Base-by-base conservation (phyloP, 2,329 filamentous ascomycete species). In the Alternaria ventricosa region DNA sequence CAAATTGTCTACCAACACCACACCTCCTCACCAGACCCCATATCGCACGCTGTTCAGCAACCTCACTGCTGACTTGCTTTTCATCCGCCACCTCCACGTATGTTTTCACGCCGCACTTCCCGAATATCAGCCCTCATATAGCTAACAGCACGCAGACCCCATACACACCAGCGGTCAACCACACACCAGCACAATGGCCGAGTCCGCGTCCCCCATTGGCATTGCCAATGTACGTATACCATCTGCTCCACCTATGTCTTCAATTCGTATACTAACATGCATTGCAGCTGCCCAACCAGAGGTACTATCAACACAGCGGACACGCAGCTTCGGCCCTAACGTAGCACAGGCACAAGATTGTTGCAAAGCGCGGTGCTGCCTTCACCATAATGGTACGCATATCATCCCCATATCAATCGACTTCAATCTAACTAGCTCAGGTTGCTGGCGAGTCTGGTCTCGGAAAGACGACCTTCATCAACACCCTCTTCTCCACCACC, bases 381-480 rank as follows among this genome's bases (percentile, higher is more conserved):
- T 99, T 99, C 85, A 99, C 96, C 71, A 97, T 99, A 79, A 99
- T 99, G 96, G 96, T 97, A 86, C 68, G 86, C 3, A 60, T 71
- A 45, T 9, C 8, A 8, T 12, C 30, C 15, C 41, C 53, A 13
- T 15, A 11, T 5, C 22, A 13, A 18, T 18, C 5, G 7, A 36
- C 25, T 18, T 66, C 11, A 55, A 30, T 47, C 78, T 82, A 71
- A 79, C 72, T 63, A 61, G 44, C 63, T 51, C 77, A 97, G 94
- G 94, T 98, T 84, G 96, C 96, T 85, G 95, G 95, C 86, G 95
- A 99, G 87, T 98, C 96, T 73, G 95, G 95, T 80, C 86, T 98
- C 75, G 96, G 96, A 87, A 99, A 99, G 89, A 99, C 96, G 25
- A 99, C 96, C 78, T 99, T 99, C 85, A 98, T 99, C 90, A 99